Percentiles rank a stretch among this genome's conserved stretches.
phyloP scores from a whole-genome alignment of 2,329 filamentous ascomycete species.

The Colletotrichum sp. region DNA sequence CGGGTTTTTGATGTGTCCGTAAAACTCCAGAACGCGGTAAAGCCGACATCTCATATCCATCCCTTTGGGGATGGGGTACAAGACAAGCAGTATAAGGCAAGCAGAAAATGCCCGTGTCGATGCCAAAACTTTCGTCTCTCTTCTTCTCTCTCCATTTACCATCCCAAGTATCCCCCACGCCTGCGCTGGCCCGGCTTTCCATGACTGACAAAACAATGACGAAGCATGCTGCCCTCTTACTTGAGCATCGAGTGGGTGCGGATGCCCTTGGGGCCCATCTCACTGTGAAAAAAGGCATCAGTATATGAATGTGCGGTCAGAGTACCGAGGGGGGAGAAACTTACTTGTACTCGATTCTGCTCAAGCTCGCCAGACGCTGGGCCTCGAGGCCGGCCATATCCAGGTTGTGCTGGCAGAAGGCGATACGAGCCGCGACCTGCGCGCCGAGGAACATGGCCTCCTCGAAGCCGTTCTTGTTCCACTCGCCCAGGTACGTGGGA shows the following conservation, averaged over 20 bases:
- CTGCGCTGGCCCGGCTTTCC: not conserved
- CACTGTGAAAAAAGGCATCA: slow-evolving; percentile 37
- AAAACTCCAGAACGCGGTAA: slow-evolving; percentile 13
- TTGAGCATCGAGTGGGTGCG: slow-evolving; percentile 59
- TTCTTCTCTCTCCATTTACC: not conserved
- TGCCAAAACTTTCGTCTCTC: not conserved
- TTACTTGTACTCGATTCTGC: slow-evolving; percentile 66
- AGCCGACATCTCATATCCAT: not conserved
- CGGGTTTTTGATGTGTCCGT: slow-evolving; percentile 20
- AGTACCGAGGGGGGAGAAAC: slow-evolving; percentile 27
- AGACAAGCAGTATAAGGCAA: not conserved
- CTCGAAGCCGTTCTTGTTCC: slow-evolving; percentile 81
- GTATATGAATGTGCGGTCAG: not conserved
- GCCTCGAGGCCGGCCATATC: slow-evolving; percentile 57
- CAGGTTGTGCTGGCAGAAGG: slow-evolving; percentile 64
- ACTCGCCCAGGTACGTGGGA: slow-evolving; percentile 88
- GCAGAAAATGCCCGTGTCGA: not conserved
- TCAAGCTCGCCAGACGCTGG: slow-evolving; percentile 62
- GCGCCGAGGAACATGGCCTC: slow-evolving; percentile 88
- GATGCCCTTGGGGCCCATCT: slow-evolving; percentile 60
- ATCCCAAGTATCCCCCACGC: not conserved
- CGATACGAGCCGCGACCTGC: slow-evolving; percentile 76
- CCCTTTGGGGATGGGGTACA: not conserved
- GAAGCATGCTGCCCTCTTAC: slow-evolving; percentile 28
- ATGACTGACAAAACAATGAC: not conserved